These are phyloP conservation scores for Phytophthora capsici DNA, from an alignment of 352 stramenopile species.

Conservation along the genomic window DNA sequence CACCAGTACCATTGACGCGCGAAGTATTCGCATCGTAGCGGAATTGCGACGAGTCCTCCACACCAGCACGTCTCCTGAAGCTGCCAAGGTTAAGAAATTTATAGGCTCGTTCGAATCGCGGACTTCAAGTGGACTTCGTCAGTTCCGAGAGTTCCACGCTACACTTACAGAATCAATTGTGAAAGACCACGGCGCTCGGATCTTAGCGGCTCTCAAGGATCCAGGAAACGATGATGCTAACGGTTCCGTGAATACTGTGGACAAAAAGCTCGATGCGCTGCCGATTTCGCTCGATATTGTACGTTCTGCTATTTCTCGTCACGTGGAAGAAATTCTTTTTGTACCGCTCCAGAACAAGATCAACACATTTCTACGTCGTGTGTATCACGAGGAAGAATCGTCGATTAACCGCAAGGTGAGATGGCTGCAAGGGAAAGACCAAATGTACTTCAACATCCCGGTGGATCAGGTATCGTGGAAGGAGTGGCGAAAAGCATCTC, in stretches of 20 bases:
- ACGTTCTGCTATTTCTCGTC: slow-evolving; percentile 65
- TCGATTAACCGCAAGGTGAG: slow-evolving; percentile 84
- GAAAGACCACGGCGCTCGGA: slow-evolving; percentile 64
- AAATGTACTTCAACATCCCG: slow-evolving; percentile 91
- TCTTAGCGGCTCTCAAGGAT: slow-evolving; percentile 62
- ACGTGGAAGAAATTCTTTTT: slow-evolving; percentile 87
- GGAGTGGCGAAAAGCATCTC: slow-evolving; percentile 80
- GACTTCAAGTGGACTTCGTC: slow-evolving; percentile 46
- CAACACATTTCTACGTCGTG: slow-evolving; percentile 56
- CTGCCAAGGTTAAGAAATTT: slow-evolving; percentile 74
- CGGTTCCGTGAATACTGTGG: slow-evolving; percentile 9
- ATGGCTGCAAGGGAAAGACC: slow-evolving; percentile 92
- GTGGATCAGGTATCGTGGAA: slow-evolving; percentile 85
- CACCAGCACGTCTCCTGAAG: slow-evolving; percentile 78
- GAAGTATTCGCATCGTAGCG: slow-evolving; percentile 84
- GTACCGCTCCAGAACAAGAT: slow-evolving; percentile 70
- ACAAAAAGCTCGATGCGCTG: slow-evolving; percentile 30
- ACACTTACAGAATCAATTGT: slow-evolving; percentile 70
- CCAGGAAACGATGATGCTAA: slow-evolving; percentile 36
- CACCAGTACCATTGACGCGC: slow-evolving; percentile 57
- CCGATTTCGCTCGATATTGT: slow-evolving; percentile 64
- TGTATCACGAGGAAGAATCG: slow-evolving; percentile 78
- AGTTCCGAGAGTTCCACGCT: slow-evolving; percentile 72
- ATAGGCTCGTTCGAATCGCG: slow-evolving; percentile 63
- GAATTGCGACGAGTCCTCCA: slow-evolving; percentile 79